Evolutionary conservation across 1,284 basidiomycete genomes (phyloP), one percentile per base, ranked within the genome.

Genomic region (Flammula alnicola): DNA sequence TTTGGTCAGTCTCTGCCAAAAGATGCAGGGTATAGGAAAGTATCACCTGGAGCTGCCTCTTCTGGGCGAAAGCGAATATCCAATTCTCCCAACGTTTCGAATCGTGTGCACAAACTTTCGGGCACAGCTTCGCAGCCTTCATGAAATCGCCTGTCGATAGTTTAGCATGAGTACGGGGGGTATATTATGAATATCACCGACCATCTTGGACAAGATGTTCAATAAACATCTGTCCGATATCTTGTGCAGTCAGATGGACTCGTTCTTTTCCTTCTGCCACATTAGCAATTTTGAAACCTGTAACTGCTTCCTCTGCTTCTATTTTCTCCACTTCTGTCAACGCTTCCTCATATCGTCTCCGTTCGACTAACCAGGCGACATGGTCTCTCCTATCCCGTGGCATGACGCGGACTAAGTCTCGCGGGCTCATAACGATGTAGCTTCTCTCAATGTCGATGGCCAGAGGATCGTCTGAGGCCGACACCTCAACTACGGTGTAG

Each of bases 21-120:
- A 20, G 8, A 19, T 14, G 41, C 14, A 35, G 40, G n/a, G n/a
- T 9, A 12, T 25, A 29, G 17, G n/a, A 17, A 9, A 10, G 36
- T 63, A 76, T 41, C 54, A 92, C 92, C 61, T 90, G 84, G 14
- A 98, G 73, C 53, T 93, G 85, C 26, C 84, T 81, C 60, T 88
- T 84, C 66, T 95, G 87, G 0, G 91, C 90, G 64, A 97, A 98
- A 7, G 85, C 74, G 63, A 97, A 96, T 65, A 98, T 91, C 89
- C 92, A 97, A 61, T 91, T 84, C 66, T 98, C 95, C 97, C 97
- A 99, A 12, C 83, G 80, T 57, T 84, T 84, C 4, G 79, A 73
- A 60, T 98, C 84, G 27, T 83, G 81, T 0, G 83, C 87, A 51
- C 98, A 88, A 1, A 98, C 93, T 63, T 91, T 93, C 0, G 93